These are phyloP conservation scores for Sabuloglossum arenarium DNA, from an alignment of 495 filamentous ascomycete genomes.

Conservation along the genomic window DNA sequence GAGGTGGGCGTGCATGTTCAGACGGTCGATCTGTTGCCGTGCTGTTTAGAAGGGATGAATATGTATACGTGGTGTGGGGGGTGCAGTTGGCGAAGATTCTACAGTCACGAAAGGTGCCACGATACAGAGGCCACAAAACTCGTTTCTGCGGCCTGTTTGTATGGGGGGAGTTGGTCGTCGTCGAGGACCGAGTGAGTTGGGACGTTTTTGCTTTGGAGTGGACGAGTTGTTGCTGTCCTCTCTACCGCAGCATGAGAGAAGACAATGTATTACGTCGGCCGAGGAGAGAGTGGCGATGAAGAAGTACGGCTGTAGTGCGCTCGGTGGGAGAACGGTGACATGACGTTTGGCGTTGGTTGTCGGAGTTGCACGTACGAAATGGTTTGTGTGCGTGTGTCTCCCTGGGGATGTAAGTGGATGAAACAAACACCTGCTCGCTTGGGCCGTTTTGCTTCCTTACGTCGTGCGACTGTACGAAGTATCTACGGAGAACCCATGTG, in stretches of 20 bases:
- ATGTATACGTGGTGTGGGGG: neutral
- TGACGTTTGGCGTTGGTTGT: neutral
- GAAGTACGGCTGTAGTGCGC: neutral
- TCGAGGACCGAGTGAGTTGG: neutral
- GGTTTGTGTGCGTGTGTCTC: neutral
- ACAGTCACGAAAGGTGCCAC: slow-evolving; percentile 3
- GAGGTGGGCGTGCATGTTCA: slow-evolving; percentile 1
- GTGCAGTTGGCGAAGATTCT: slow-evolving; percentile 2
- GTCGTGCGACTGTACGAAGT: too few relatives aligned
- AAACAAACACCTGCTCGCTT: neutral
- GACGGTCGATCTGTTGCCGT: neutral
- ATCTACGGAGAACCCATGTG: too few relatives aligned
- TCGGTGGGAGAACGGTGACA: neutral
- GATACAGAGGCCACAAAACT: neutral
- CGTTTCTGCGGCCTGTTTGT: neutral
- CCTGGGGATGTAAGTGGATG: neutral
- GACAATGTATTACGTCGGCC: neutral
- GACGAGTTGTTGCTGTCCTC: neutral
- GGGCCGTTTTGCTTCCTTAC: neutral
- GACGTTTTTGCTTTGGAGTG: neutral
- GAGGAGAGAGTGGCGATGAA: neutral
- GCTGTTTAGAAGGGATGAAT: neutral
- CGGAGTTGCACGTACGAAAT: neutral
- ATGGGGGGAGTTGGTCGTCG: neutral
- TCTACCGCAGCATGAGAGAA: neutral